Evolutionary conservation across 345 rosid species (phyloP).

Genomic region (Pugionium cornutum): DNA sequence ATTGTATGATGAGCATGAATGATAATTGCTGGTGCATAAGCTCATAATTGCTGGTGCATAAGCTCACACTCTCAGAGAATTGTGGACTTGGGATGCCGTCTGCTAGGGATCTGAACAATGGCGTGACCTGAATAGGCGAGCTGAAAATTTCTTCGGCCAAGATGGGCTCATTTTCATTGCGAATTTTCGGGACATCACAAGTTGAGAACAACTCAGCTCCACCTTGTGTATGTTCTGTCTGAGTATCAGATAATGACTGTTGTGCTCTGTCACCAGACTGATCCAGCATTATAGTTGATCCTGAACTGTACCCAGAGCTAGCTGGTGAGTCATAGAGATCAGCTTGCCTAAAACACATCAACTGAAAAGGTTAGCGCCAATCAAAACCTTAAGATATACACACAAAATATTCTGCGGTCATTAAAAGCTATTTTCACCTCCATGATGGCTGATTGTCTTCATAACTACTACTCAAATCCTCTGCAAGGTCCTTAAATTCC

Average conservation of each 20-base stretch:
- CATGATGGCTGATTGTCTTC: conserved; percentile 66
- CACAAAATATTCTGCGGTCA: conserved; percentile 26
- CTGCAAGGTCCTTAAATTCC: conserved; percentile 72
- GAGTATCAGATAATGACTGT: conserved; percentile 46
- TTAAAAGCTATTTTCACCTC: conserved; percentile 52
- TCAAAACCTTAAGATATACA: conserved; percentile 14
- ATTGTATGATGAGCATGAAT: neutral
- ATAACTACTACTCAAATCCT: conserved; percentile 60
- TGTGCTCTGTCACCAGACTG: conserved; percentile 52
- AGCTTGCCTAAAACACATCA: conserved; percentile 62
- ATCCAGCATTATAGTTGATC: conserved; percentile 61
- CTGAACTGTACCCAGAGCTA: conserved; percentile 86
- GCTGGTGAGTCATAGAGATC: conserved; percentile 79
- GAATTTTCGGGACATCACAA: conserved; percentile 43
- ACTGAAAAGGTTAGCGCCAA: conserved; percentile 39
- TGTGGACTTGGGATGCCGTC: conserved; percentile 96
- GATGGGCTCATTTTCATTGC: conserved; percentile 44
- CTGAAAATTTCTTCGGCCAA: conserved; percentile 56
- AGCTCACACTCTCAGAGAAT: conserved; percentile 95
- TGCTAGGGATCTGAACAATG: conserved; percentile 93
- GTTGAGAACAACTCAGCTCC: conserved; percentile 51
- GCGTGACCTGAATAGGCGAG: conserved; percentile 86
- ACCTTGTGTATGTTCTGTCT: conserved; percentile 44
- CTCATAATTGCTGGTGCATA: conserved; percentile 43
- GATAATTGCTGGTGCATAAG: conserved; percentile 11